phyloP scores from a whole-genome alignment of 306 rosid genomes.

The Benincasa hispida region DNA sequence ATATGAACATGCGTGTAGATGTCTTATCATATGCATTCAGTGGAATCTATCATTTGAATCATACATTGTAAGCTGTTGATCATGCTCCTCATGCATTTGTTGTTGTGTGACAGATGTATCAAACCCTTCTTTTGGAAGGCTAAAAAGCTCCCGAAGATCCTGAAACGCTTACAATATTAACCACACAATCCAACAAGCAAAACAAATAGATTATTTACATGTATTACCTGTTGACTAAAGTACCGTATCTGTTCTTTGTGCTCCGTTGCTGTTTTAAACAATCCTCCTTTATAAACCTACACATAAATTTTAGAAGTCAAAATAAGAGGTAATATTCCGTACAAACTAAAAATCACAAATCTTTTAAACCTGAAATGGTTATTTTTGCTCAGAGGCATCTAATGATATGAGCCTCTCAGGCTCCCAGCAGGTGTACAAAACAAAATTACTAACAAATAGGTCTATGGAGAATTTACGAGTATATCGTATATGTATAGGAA shows the following conservation, averaged over 20 bases:
- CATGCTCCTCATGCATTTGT: constrained; percentile 83
- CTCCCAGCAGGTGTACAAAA: background rate
- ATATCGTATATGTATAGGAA: background rate
- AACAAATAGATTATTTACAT: background rate
- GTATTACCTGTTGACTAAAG: constrained; percentile 78
- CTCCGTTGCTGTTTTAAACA: constrained; percentile 88
- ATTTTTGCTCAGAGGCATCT: background rate
- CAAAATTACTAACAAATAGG: background rate
- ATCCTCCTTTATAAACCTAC: constrained; percentile 76
- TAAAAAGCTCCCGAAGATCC: constrained; percentile 89
- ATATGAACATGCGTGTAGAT: background rate
- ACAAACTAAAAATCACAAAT: background rate
- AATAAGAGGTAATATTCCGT: background rate
- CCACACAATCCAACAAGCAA: background rate
- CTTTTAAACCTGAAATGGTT: background rate
- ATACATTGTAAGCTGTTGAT: constrained; percentile 48
- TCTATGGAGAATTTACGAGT: background rate
- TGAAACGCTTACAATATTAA: constrained; percentile 19
- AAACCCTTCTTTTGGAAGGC: constrained; percentile 84
- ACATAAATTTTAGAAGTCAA: constrained; percentile 3
- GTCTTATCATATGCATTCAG: background rate
- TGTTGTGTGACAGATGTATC: constrained; percentile 82
- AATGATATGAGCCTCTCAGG: background rate
- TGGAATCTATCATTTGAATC: constrained; percentile 3
- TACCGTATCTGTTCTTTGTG: constrained; percentile 89